Evolutionary conservation across 768 basidiomycete genomes (phyloP).

Genomic region (Leccinellum rugosiceps): DNA sequence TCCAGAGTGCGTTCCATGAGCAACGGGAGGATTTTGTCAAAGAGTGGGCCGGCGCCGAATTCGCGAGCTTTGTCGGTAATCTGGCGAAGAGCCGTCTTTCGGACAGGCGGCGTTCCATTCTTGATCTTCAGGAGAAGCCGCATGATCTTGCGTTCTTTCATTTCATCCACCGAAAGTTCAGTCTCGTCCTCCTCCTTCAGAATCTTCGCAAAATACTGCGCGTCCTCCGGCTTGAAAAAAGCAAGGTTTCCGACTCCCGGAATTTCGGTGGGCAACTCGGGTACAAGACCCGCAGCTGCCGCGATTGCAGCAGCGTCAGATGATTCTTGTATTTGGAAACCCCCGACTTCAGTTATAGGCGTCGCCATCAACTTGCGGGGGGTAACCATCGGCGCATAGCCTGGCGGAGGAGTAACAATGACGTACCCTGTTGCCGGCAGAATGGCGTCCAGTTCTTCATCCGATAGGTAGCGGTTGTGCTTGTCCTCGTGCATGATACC

Average conservation of each 20-base stretch:
- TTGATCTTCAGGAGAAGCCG: conserved; percentile 96
- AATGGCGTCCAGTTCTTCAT: conserved; percentile 92
- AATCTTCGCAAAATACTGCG: conserved; percentile 96
- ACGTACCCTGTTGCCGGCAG: conserved; percentile 85
- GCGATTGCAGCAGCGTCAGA: conserved; percentile 86
- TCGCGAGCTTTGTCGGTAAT: conserved; percentile 99
- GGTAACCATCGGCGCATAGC: conserved; percentile 78
- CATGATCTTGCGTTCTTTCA: conserved; percentile 99
- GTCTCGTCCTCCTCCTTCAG: conserved; percentile 94
- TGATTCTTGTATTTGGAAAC: conserved; percentile 96
- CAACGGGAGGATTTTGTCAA: conserved; percentile 96
- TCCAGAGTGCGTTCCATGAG: conserved; percentile 98
- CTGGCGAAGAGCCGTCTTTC: conserved; percentile 95
- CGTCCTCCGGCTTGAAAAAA: conserved; percentile 98
- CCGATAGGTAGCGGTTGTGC: conserved; percentile 92
- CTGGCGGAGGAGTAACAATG: conserved; percentile 91
- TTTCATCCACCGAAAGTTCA: conserved; percentile 89
- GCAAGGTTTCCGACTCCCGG: conserved; percentile 96
- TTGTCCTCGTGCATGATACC: conserved; percentile 87
- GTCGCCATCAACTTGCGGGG: conserved; percentile 62
- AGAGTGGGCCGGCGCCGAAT: conserved; percentile 95
- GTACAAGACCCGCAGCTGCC: conserved; percentile 88
- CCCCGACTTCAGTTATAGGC: conserved; percentile 57
- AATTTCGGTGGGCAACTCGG: conserved; percentile 95
- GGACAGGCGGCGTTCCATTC: conserved; percentile 97